A percentile compares a stretch with the other conserved stretches of the same genome.
phyloP scores from a whole-genome alignment of 129 eudicot species.

The Flaveria bidentis region DNA sequence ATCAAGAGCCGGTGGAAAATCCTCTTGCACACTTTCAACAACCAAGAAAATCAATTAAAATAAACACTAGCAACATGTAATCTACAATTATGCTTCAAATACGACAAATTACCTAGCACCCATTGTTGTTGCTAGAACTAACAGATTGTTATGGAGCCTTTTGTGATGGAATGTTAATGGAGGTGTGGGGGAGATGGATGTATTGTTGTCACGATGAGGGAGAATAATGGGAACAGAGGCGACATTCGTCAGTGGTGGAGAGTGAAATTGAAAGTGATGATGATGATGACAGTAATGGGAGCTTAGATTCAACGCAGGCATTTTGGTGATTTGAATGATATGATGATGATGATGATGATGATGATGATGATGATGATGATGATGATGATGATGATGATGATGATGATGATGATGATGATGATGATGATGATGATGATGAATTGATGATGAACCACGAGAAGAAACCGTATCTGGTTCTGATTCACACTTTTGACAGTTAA shows the following conservation, averaged over 20 bases:
- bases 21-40: conserved; percentile 53
- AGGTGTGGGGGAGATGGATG: not conserved
- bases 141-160: conserved; percentile 12
- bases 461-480: conserved; percentile 17
- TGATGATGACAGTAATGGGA: conserved; percentile 1
- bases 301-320: conserved; percentile 32
- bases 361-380: no score
- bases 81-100: not conserved
- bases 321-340: conserved; percentile 16
- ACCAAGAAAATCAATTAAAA: not conserved
- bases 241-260: not conserved
- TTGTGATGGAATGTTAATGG: conserved; percentile 4
- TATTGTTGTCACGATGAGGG: conserved; percentile 11
- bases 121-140: conserved; percentile 39
- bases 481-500: not conserved
- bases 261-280: not conserved
- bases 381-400: conserved; percentile 3
- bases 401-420: conserved; percentile 5
- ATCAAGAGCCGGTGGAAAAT: conserved; percentile 82
- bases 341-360: not conserved
- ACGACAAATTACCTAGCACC: conserved; percentile 40
- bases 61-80: conserved; percentile 9
- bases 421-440: conserved; percentile 2
- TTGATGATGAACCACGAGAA: not conserved
- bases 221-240: conserved; percentile 14